Evolutionary conservation across 164 flowering plant genomes (phyloP), one percentile per base, ranked within the genome.

Genomic region (Houttuynia cordata): DNA sequence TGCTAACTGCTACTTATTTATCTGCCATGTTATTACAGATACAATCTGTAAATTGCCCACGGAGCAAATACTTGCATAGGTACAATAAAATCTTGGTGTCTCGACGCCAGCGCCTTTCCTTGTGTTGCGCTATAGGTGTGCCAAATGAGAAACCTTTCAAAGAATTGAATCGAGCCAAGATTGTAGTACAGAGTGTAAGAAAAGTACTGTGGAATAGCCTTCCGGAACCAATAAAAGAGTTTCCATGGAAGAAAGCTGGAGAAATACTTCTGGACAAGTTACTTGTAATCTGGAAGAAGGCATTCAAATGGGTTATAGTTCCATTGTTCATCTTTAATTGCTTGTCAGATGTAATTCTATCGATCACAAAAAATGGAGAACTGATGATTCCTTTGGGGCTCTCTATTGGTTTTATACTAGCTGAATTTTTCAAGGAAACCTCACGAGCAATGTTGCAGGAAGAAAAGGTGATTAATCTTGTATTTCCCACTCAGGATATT

Each of bases 371-470:
- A 64, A 83, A 80, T 67, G 72, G 65, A 56, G 96, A 88, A 56
- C 60, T 88, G 74, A 37, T 82, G 55, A 73, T 88, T n/a, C 91
- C 91, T 1, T 3, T 82, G 22, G 89, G 89, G 61, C 85, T 88
- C 7, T 69, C 81, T 45, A 59, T 75, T 62, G 96, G 91, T 22
- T 79, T 79, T 67, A 30, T 69, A 53, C 24, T 75, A 58, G 57
- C 83, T 58, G 79, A 78, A 37, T 75, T 81, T 74, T 54, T 83
- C 24, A 83, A 75, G 30, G 86, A 85, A 71, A 67, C 67, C 50
- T 67, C 66, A 18, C 67, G 45, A 57, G 82, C 77, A 65, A 52
- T 82, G 63, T 66, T 78, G 50, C 66, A 24, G 45, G 61, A 53
- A 45, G 56, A 67, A 40, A 59, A 77, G 79, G 87, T 79, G 71